These are phyloP conservation scores for Ogataea nonfermentans DNA, from an alignment of 805 yeast genomes.

Conservation along the genomic window DNA sequence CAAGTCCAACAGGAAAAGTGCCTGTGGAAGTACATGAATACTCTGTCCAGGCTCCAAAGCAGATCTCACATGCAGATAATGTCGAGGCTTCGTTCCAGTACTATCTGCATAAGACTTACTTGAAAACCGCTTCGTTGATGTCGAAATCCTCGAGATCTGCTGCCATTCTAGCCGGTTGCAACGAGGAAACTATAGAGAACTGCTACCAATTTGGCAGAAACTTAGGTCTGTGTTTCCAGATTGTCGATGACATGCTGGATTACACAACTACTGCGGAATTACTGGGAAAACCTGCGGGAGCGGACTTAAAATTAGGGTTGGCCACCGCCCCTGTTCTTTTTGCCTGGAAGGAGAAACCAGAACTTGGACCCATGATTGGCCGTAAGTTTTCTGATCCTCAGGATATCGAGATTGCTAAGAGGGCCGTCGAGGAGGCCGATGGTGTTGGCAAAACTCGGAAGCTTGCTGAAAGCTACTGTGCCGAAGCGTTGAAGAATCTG, in stretches of 20 bases:
- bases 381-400: slow-evolving; percentile 80
- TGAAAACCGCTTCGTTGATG: slow-evolving; percentile 92
- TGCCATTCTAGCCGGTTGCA: slow-evolving; percentile 87
- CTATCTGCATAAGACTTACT: slow-evolving; percentile 90
- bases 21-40: slow-evolving; percentile 61
- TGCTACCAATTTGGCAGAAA: slow-evolving; percentile 92
- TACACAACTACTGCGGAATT: slow-evolving; percentile 83
- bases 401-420: slow-evolving; percentile 80
- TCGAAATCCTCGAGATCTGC: slow-evolving; percentile 92
- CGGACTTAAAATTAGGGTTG: slow-evolving; percentile 87
- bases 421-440: slow-evolving; percentile 63
- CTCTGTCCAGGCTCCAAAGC: slow-evolving; percentile 34
- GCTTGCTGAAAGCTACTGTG: slow-evolving; percentile 77
- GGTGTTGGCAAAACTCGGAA: slow-evolving; percentile 76
- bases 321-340: slow-evolving; percentile 96
- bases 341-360: slow-evolving; percentile 90
- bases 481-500: slow-evolving; percentile 69
- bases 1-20: slow-evolving; percentile 60
- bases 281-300: slow-evolving; percentile 94
- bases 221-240: slow-evolving; percentile 91
- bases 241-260: slow-evolving; percentile 94
- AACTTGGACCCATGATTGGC: slow-evolving; percentile 76
- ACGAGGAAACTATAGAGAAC: slow-evolving; percentile 70
- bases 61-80: slow-evolving; percentile 56
- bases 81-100: slow-evolving; percentile 93